phyloP scores from a whole-genome alignment of 495 filamentous ascomycete genomes.

The Aspergillus leporis region DNA sequence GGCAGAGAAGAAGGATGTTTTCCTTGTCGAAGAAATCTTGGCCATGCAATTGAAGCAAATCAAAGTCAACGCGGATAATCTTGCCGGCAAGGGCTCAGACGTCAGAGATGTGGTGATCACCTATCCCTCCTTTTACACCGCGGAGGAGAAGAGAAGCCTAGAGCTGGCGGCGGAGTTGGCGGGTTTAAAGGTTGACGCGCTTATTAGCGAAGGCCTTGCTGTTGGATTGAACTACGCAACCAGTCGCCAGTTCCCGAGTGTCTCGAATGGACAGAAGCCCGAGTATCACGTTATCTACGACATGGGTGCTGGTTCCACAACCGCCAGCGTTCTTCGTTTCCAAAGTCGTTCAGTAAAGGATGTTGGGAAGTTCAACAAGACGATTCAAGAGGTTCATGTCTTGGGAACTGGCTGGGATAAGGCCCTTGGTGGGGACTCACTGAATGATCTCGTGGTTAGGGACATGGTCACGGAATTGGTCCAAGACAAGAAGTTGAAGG shows the following conservation, averaged over 20 bases:
- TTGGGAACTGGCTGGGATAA: constrained; percentile 86
- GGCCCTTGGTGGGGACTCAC: constrained; percentile 82
- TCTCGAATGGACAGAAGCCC: constrained; percentile 81
- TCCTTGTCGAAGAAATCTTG: constrained; percentile 87
- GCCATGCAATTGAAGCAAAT: constrained; percentile 96
- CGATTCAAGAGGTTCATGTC: constrained; percentile 87
- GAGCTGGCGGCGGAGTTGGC: constrained; percentile 82
- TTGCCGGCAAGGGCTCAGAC: constrained; percentile 75
- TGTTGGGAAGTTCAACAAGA: constrained; percentile 92
- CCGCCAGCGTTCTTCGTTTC: constrained; percentile 89
- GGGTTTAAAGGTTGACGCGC: constrained; percentile 77
- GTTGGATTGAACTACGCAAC: constrained; percentile 96
- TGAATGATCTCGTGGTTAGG: constrained; percentile 84
- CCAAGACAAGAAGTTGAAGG: constrained; percentile 68
- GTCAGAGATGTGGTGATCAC: constrained; percentile 86
- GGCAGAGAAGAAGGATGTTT: constrained; percentile 65
- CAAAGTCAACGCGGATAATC: constrained; percentile 76
- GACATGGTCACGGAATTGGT: constrained; percentile 83
- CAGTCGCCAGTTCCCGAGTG: constrained; percentile 78
- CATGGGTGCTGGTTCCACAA: constrained; percentile 97
- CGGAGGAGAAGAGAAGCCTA: constrained; percentile 81
- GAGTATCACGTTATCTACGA: constrained; percentile 94
- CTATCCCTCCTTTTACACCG: constrained; percentile 86
- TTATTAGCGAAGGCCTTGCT: constrained; percentile 88
- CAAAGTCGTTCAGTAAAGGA: constrained; percentile 89